A percentile compares a stretch with the other conserved stretches of the same genome.
Evolutionary conservation across 2,329 filamentous ascomycete species (phyloP).

Genomic region (Chaetoscypha palmicola): DNA sequence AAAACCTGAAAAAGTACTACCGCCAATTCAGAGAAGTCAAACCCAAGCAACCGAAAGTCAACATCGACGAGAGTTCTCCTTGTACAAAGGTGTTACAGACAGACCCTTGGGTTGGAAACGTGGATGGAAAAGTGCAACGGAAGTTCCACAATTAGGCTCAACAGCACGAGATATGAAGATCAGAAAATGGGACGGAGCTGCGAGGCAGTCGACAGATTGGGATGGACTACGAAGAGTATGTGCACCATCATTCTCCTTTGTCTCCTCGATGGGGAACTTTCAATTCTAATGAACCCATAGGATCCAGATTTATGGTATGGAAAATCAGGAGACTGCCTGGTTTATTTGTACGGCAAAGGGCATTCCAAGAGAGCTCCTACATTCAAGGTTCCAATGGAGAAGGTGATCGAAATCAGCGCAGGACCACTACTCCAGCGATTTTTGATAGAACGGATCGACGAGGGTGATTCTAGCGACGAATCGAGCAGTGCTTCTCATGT

Average conservation of each 20-base stretch:
- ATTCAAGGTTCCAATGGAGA: constrained; percentile 56
- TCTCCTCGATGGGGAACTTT: background rate
- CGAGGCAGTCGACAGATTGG: constrained; percentile 33
- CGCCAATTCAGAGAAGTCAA: background rate
- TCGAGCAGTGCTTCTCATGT: constrained; percentile 18
- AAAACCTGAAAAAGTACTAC: background rate
- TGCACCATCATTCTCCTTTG: constrained; percentile 1
- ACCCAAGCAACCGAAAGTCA: constrained; percentile 4
- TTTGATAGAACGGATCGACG: constrained; percentile 26
- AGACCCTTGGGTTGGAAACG: constrained; percentile 13
- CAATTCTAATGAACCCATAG: constrained; percentile 34
- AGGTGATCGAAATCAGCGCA: constrained; percentile 51
- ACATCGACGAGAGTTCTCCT: constrained; percentile 10
- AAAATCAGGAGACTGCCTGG: constrained; percentile 56
- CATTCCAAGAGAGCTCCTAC: constrained; percentile 59
- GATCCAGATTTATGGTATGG: constrained; percentile 65
- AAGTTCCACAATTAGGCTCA: constrained; percentile 4
- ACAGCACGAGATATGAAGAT: constrained; percentile 21
- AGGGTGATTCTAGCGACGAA: constrained; percentile 12
- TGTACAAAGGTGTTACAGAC: constrained; percentile 22
- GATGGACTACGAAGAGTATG: constrained; percentile 39
- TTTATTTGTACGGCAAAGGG: constrained; percentile 61
- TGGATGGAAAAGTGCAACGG: constrained; percentile 15
- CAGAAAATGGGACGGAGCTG: constrained; percentile 33
- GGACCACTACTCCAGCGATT: constrained; percentile 52